A percentile compares a stretch with the other conserved stretches of the same genome.
Evolutionary conservation across 2,329 filamentous ascomycete species (phyloP).

Genomic region (Ascochyta viciae-villosae): DNA sequence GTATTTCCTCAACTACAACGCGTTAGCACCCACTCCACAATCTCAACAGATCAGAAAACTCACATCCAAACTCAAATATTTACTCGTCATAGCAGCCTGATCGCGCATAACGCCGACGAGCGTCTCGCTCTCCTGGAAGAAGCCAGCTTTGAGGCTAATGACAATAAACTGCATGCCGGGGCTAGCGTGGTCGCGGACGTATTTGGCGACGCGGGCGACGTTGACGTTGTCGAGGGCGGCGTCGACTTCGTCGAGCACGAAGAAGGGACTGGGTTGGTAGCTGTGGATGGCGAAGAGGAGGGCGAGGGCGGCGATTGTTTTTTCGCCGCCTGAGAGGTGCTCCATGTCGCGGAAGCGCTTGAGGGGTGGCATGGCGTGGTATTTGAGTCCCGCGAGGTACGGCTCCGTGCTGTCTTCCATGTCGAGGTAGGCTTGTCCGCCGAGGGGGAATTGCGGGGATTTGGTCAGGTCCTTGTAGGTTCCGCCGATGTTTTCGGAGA

Average conservation of each 20-base stretch:
- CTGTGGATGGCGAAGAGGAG: conserved; percentile 95
- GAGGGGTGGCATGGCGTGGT: conserved; percentile 97
- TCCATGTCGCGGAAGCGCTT: conserved; percentile 99
- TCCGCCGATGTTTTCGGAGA: conserved; percentile 89
- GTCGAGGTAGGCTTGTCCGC: conserved; percentile 86
- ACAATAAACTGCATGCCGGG: conserved; percentile 99
- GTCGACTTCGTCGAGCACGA: conserved; percentile 97
- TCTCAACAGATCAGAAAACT: conserved; percentile 53
- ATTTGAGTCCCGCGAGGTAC: conserved; percentile 94
- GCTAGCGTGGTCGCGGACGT: conserved; percentile 90
- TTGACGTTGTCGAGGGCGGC: conserved; percentile 98
- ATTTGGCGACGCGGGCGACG: conserved; percentile 93
- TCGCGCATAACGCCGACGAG: conserved; percentile 95
- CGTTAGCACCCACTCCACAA: too few relatives aligned
- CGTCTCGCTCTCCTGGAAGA: conserved; percentile 97
- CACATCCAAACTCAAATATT: conserved; percentile 92
- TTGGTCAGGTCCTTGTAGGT: conserved; percentile 97
- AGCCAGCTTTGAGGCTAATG: conserved; percentile 91
- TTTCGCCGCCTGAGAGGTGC: conserved; percentile 94
- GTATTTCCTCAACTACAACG: too few relatives aligned
- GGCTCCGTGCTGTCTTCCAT: conserved; percentile 97
- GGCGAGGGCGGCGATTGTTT: conserved; percentile 98
- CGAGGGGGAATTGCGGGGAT: conserved; percentile 89
- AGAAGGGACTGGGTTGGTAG: conserved; percentile 95
- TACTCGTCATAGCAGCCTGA: conserved; percentile 89